Evolutionary conservation across 2,329 filamentous ascomycete species (phyloP).

Genomic region (Lachnellula subtilissima): DNA sequence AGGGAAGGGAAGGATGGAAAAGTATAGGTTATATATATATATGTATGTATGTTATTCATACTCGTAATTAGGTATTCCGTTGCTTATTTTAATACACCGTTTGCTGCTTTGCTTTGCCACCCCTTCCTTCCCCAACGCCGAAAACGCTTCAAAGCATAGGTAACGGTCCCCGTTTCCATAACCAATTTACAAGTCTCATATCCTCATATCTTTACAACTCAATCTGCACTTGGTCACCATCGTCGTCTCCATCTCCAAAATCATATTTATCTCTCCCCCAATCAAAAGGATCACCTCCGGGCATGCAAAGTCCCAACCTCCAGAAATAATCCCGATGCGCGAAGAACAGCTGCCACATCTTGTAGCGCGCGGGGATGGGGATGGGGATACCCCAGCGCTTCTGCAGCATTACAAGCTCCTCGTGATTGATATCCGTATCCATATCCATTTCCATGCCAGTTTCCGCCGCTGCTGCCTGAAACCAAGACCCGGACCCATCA

Average conservation of each 20-base stretch:
- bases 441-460: slow-evolving; percentile 15
- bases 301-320: slow-evolving; percentile 83
- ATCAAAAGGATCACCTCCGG: slow-evolving; percentile 67
- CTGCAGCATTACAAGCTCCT: slow-evolving; percentile 14
- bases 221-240: background rate
- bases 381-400: slow-evolving; percentile 26
- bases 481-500: slow-evolving; percentile 10
- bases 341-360: slow-evolving; percentile 89
- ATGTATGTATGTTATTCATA: background rate
- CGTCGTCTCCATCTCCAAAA: slow-evolving; percentile 18
- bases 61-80: background rate
- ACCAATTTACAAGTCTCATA: background rate
- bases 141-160: background rate
- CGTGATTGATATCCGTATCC: slow-evolving; percentile 39
- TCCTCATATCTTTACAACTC: background rate
- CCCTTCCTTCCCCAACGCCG: background rate
- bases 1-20: background rate
- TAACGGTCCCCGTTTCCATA: background rate
- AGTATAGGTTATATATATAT: background rate
- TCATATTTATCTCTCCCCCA: slow-evolving; percentile 55
- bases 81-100: background rate
- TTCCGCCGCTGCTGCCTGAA: background rate
- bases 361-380: slow-evolving; percentile 47
- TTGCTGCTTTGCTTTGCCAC: background rate
- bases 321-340: slow-evolving; percentile 97